These are phyloP conservation scores for Jaltomata sinuosa DNA, from an alignment of 257 asterid species.

Conservation along the genomic window DNA sequence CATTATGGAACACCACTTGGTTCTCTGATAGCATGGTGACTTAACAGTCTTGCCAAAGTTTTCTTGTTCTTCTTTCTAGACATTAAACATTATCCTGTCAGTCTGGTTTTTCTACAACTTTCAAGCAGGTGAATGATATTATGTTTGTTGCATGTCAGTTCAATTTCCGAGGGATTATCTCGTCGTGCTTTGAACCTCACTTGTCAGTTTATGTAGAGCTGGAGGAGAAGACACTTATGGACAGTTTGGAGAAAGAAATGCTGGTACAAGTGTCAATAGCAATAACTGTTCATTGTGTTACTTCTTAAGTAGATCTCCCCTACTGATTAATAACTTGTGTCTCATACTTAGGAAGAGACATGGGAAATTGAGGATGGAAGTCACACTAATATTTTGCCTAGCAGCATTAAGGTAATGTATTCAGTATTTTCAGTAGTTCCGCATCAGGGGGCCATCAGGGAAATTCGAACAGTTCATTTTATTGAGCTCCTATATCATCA, in stretches of 20 bases:
- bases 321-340: conserved; percentile 9
- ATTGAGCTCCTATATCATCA: not conserved
- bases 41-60: not conserved
- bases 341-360: conserved; percentile 74
- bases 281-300: conserved; percentile 3
- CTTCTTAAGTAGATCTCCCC: not conserved
- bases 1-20: not conserved
- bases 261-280: conserved; percentile 38
- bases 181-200: conserved; percentile 98
- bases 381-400: conserved; percentile 81
- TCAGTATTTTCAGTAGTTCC: not conserved
- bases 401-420: conserved; percentile 85
- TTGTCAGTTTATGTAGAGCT: conserved; percentile 81
- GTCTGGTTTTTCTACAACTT: conserved; percentile 3
- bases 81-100: conserved; percentile 3
- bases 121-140: conserved; percentile 2
- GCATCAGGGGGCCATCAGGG: not conserved
- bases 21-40: not conserved
- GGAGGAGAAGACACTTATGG: conserved; percentile 98
- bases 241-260: conserved; percentile 87
- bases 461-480: not conserved
- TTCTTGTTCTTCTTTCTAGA: not conserved
- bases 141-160: conserved; percentile 50
- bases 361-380: conserved; percentile 98
- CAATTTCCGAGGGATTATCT: conserved; percentile 92